Base-by-base conservation (phyloP, 2,329 filamentous ascomycete genomes). In the Trichocomaceae sp. region DNA sequence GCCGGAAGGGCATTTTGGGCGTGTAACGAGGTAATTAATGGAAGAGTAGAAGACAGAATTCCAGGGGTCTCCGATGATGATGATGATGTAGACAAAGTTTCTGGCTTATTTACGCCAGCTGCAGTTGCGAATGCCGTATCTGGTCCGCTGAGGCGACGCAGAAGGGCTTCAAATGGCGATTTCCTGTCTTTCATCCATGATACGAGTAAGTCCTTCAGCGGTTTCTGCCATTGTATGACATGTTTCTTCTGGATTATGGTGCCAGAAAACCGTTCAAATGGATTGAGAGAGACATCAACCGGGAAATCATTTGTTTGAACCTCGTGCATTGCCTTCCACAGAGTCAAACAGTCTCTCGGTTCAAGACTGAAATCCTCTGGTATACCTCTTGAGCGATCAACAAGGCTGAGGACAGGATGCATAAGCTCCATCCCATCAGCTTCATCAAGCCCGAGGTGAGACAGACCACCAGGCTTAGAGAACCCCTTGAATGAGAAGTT, bases 351-450 rank as follows among this genome's bases (percentile, higher is more conserved):
- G 65, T 91, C 87, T 31, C 85, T 77, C 7, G 87, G 80, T 64
- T 91, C 87, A 1, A 92, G 73, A 23, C 73, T 79, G 9, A 90
- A 72, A 67, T 90, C 87, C 29, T 83, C 78, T 0, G 88, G 81
- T 17, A 86, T 80, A 0, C 79, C 82, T n/a, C 81, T 76, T 37
- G 78, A 79, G 35, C 79, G 77, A 58, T 87, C 82, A 9, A 82
- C 71, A 1, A 90, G 71, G 58, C 80, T 82, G 4, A 79, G 77
- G 15, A 89, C 74, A 0, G 87, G 87, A 64, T 90, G 86, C 37
- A 90, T 72, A 58, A 83, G 84, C 0, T 67, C 66, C 62, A 88
- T 83, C 12, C 75, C 75, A 2, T 69, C 64, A 15, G 73, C 69
- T 33, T 72, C 70, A 50, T 80, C 77, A 15, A 83, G 66, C 46